Evolutionary conservation across 352 stramenopile genomes (phyloP).

Genomic region (Pythium vanterpoolii): DNA sequence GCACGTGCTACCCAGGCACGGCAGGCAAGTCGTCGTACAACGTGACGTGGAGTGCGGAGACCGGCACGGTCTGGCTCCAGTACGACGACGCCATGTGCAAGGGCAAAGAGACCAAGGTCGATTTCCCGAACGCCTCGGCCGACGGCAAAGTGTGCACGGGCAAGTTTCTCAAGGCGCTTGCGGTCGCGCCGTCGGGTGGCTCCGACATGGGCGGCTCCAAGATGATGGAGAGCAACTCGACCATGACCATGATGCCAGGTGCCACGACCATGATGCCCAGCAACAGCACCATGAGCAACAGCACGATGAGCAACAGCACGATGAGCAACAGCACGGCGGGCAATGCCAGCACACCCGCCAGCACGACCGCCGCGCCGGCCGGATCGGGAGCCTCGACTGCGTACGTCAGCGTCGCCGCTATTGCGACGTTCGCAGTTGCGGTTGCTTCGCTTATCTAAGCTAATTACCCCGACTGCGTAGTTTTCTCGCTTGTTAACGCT

Average conservation of each 20-base stretch:
- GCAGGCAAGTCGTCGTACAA: constrained; percentile 11
- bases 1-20: constrained; percentile 9
- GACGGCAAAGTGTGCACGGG: constrained; percentile 15
- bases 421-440: background rate
- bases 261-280: background rate
- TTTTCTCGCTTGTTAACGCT: background rate
- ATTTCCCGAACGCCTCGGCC: background rate
- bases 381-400: background rate
- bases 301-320: background rate
- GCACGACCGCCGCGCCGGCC: background rate
- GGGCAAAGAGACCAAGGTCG: constrained; percentile 7
- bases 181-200: constrained; percentile 1
- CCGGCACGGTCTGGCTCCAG: constrained; percentile 9
- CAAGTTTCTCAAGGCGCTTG: constrained; percentile 6
- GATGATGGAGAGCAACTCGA: background rate
- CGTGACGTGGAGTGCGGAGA: constrained; percentile 8
- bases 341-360: background rate
- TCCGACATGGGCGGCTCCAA: background rate
- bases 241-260: background rate
- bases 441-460: constrained; percentile 32
- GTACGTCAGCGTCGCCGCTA: background rate
- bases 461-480: background rate
- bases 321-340: background rate
- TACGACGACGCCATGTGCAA: constrained; percentile 8
- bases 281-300: background rate